phyloP scores from a whole-genome alignment of 495 filamentous ascomycete genomes.

The Neurospora tetraspora region DNA sequence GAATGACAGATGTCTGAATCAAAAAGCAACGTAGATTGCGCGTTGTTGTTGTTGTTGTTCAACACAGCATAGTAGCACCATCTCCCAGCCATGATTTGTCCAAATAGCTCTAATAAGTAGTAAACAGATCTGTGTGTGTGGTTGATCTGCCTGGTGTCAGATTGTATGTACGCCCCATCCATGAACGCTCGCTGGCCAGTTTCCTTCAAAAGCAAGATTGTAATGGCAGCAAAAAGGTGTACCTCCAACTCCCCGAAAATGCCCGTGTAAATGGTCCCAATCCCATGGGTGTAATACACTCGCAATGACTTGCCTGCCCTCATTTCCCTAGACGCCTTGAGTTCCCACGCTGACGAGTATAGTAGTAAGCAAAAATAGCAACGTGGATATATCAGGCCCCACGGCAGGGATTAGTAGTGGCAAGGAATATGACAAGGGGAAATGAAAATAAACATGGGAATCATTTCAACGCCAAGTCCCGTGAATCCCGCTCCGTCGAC shows the following conservation, averaged over 20 bases:
- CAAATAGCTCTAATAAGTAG: not conserved
- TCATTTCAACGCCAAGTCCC: slow-evolving; percentile 29
- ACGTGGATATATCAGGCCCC: not conserved
- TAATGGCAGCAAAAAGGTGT: not conserved
- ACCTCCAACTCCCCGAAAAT: not conserved
- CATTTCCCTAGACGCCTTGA: not conserved
- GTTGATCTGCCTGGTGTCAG: not conserved
- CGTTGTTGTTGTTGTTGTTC: not conserved
- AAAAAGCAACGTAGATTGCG: not conserved
- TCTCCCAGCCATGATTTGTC: not conserved
- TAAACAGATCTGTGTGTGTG: not conserved
- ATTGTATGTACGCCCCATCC: not conserved
- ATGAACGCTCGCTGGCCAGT: not conserved
- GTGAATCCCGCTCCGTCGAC: slow-evolving; percentile 36
- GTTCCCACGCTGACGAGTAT: not conserved
- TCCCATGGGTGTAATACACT: not conserved
- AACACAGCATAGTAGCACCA: not conserved
- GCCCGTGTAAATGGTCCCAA: not conserved
- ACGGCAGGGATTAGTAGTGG: not conserved
- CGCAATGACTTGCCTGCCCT: not conserved
- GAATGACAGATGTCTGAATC: not conserved
- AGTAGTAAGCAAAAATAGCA: not conserved
- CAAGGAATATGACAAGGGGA: not conserved
- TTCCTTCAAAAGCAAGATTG: not conserved
- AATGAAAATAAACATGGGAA: not conserved